Conservation (phyloP, 2,329 filamentous ascomycete species). For the Westerdykella ornata region DNA sequence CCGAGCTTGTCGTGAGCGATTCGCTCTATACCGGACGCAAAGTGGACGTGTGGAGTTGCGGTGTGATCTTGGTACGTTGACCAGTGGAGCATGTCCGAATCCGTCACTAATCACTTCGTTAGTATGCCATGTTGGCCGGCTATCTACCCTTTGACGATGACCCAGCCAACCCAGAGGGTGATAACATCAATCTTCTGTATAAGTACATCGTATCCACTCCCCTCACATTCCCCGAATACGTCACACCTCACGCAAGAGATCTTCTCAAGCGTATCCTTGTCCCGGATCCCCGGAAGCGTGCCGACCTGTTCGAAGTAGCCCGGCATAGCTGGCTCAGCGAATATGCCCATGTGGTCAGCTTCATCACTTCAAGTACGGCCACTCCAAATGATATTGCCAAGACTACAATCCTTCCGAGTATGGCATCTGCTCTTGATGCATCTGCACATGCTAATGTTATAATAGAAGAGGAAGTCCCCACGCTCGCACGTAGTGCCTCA, state of each 20-base stretch:
- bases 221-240: constrained; percentile 96
- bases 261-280: constrained; percentile 88
- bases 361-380: constrained; percentile 93
- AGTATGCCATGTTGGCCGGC: constrained; percentile 98
- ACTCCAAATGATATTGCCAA: constrained; percentile 79
- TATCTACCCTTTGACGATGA: constrained; percentile 98
- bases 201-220: constrained; percentile 98
- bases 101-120: constrained; percentile 9
- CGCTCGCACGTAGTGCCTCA: constrained; percentile 78
- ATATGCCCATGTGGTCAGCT: constrained; percentile 91
- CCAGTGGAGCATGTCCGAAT: neutral
- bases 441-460: constrained; percentile 10
- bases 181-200: constrained; percentile 98
- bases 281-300: constrained; percentile 87
- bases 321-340: constrained; percentile 97
- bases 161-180: constrained; percentile 93
- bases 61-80: constrained; percentile 82
- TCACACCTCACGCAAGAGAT: constrained; percentile 92
- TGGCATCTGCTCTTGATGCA: constrained; percentile 14
- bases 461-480: constrained; percentile 52
- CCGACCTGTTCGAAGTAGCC: constrained; percentile 94
- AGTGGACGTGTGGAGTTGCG: constrained; percentile 98
- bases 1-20: constrained; percentile 94
- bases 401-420: constrained; percentile 60
- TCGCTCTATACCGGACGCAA: constrained; percentile 95